Conservation (phyloP, 768 basidiomycete species). For the Rhodocollybia butyracea region DNA sequence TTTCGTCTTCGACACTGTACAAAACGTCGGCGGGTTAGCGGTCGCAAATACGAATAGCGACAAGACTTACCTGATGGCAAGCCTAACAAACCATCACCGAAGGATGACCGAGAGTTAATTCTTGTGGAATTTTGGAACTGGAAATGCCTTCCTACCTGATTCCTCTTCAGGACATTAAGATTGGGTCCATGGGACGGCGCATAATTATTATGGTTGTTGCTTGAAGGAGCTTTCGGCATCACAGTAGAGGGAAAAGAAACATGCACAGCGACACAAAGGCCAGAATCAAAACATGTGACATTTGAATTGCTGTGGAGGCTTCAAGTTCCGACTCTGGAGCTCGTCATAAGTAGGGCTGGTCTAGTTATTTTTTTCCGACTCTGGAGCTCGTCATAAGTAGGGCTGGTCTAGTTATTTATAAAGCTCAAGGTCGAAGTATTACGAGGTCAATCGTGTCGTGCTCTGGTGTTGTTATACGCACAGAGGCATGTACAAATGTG, state of each 20-base stretch:
- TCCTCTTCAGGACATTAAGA: conserved; percentile 50
- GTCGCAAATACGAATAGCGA: neutral
- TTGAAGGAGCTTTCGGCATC: conserved; percentile 38
- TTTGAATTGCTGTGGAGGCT: too few relatives aligned
- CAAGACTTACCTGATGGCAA: conserved; percentile 47
- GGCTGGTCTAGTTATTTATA: too few relatives aligned
- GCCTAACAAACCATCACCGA: conserved; percentile 30
- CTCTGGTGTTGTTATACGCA: too few relatives aligned
- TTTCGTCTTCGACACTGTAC: conserved; percentile 70
- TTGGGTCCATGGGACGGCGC: conserved; percentile 28
- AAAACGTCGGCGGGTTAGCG: conserved; percentile 22
- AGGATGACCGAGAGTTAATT: conserved; percentile 6
- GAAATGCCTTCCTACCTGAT: conserved; percentile 35
- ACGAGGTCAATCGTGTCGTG: too few relatives aligned
- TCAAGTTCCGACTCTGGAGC: too few relatives aligned
- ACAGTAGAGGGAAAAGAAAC: conserved; percentile 5
- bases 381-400: too few relatives aligned
- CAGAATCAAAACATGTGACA: too few relatives aligned
- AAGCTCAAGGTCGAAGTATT: too few relatives aligned
- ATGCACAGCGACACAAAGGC: neutral
- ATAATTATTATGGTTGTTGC: conserved; percentile 20
- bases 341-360: too few relatives aligned
- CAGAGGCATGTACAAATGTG: too few relatives aligned
- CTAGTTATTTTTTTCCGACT: too few relatives aligned
- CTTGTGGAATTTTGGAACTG: neutral